phyloP scores from a whole-genome alignment of 345 rosid species.

The Brassica napus region Da-Ae NC_063452.1:55930501-55931000 shows the following conservation, averaged over 20 bases:
- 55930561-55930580: constrained; percentile 48
- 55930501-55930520: constrained; percentile 49
- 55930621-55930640: constrained; percentile 58
- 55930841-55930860: constrained; percentile 4
- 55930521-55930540: constrained; percentile 44
- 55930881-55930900: constrained; percentile 8
- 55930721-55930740: constrained; percentile 42
- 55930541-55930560: constrained; percentile 45
- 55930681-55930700: constrained; percentile 42
- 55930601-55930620: constrained; percentile 32
- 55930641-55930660: constrained; percentile 41
- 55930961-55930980: not conserved
- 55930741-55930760: constrained; percentile 58
- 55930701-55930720: constrained; percentile 38
- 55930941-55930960: not conserved
- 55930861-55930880: not conserved
- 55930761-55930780: constrained; percentile 51
- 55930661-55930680: constrained; percentile 24
- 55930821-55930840: constrained; percentile 22
- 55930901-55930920: not conserved
- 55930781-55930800: constrained; percentile 37
- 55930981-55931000: not conserved
- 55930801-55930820: constrained; percentile 28
- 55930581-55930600: constrained; percentile 49
- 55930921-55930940: constrained; percentile 2